Evolutionary conservation across 2,329 filamentous ascomycete species (phyloP).

Genomic region (Fusarium stilboides): DNA sequence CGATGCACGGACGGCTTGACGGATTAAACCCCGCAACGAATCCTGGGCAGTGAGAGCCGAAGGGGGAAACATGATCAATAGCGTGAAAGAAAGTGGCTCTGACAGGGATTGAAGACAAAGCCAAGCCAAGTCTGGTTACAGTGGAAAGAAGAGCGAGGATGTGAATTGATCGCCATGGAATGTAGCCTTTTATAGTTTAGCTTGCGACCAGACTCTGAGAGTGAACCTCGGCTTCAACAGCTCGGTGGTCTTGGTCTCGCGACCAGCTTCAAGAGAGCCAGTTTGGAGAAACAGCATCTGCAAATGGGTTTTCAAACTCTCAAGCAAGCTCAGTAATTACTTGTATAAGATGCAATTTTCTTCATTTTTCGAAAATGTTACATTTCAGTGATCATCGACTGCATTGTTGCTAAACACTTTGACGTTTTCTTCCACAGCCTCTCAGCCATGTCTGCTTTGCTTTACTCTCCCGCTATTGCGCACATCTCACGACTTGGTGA

Average conservation of each 20-base stretch:
- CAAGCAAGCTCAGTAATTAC: neutral
- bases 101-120: constrained; percentile 4
- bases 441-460: constrained; percentile 39
- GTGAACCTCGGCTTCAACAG: constrained; percentile 24
- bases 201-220: constrained; percentile 22
- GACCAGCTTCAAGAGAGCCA: neutral
- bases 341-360: constrained; percentile 12
- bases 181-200: constrained; percentile 28
- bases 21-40: constrained; percentile 1
- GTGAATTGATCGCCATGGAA: constrained; percentile 4
- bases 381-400: neutral
- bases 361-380: neutral
- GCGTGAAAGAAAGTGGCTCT: neutral
- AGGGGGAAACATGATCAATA: neutral
- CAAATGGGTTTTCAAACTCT: neutral
- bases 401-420: neutral
- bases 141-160: constrained; percentile 12
- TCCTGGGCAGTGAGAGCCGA: no score
- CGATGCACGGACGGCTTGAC: neutral
- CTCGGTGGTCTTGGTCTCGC: constrained; percentile 6
- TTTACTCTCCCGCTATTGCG: constrained; percentile 42
- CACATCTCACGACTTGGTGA: constrained; percentile 6
- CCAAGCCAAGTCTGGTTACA: constrained; percentile 10
- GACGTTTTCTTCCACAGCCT: neutral
- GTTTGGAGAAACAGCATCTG: neutral